Conservation (phyloP, 2,329 filamentous ascomycete species). For the Zarea fungicola region DNA sequence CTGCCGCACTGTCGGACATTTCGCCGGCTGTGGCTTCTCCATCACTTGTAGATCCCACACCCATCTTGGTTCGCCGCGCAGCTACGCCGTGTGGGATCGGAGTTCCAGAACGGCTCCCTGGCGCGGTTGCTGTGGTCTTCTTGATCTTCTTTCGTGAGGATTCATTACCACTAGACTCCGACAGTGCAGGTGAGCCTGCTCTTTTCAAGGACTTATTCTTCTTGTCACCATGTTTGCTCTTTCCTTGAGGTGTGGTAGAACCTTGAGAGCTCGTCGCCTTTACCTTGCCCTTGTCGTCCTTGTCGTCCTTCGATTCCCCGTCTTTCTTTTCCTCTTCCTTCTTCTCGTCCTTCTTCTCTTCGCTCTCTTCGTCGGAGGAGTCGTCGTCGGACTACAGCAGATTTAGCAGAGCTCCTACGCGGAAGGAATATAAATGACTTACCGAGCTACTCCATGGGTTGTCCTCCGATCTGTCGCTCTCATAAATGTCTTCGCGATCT, state of each 20-base stretch:
- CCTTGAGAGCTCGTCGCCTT: slow-evolving; percentile 63
- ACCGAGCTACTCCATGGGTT: slow-evolving; percentile 38
- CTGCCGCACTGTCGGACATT: slow-evolving; percentile 51
- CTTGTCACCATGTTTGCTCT: slow-evolving; percentile 42
- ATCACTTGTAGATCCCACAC: slow-evolving; percentile 61
- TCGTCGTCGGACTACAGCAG: slow-evolving; percentile 20
- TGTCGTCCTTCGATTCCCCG: slow-evolving; percentile 51
- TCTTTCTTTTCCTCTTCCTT: too few relatives aligned
- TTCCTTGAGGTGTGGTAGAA: slow-evolving; percentile 50
- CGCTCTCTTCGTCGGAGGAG: slow-evolving; percentile 32
- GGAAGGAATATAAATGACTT: slow-evolving; percentile 12
- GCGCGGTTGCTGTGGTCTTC: slow-evolving; percentile 49
- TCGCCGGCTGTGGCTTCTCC: slow-evolving; percentile 66
- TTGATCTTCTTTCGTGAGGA: slow-evolving; percentile 74
- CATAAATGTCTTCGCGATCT: slow-evolving; percentile 83
- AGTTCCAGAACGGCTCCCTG: slow-evolving; percentile 51
- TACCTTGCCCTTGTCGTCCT: slow-evolving; percentile 44
- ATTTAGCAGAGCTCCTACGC: not conserved
- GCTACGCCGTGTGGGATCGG: slow-evolving; percentile 40
- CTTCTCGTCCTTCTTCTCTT: slow-evolving; percentile 48
- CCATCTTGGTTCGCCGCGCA: slow-evolving; percentile 37
- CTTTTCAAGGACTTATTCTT: slow-evolving; percentile 68
- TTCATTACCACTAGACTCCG: slow-evolving; percentile 89
- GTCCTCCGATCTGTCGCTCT: slow-evolving; percentile 55
- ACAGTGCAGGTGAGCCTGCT: slow-evolving; percentile 77